These are phyloP conservation scores for Pseudopyricularia cyperi DNA, from an alignment of 2,329 filamentous ascomycete genomes.

Conservation along the genomic window DNA sequence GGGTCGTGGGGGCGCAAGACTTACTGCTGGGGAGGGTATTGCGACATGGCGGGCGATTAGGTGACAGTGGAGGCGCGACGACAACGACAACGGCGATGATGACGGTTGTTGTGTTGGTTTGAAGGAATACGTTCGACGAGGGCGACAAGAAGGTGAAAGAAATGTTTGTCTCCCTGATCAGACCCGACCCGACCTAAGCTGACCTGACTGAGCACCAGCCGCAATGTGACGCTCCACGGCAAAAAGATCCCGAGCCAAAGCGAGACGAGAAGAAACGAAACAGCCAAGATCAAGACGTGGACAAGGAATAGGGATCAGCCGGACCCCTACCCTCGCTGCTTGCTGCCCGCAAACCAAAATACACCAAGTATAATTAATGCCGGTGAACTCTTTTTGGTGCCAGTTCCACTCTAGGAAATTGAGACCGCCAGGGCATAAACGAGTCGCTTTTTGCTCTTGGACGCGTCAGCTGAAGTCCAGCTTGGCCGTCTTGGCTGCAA, in stretches of 20 bases:
- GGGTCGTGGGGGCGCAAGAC: no score
- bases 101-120: neutral
- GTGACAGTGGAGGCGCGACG: neutral
- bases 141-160: no score
- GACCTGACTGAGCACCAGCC: no score
- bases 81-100: neutral
- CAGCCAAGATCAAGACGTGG: neutral
- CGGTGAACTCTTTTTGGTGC: no score
- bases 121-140: no score
- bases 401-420: neutral
- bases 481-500: neutral
- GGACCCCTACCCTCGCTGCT: no score
- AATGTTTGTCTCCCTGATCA: no score
- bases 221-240: neutral
- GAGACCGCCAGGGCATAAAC: neutral
- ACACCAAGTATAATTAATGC: no score
- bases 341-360: no score
- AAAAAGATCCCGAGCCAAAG: neutral
- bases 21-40: constrained; percentile 1
- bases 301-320: neutral
- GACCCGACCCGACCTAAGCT: no score
- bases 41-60: constrained; percentile 1
- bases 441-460: neutral
- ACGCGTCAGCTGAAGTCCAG: neutral
- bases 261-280: no score